phyloP scores from a whole-genome alignment of 2,329 filamentous ascomycete genomes.

The Stachybotrys elegans region DNA sequence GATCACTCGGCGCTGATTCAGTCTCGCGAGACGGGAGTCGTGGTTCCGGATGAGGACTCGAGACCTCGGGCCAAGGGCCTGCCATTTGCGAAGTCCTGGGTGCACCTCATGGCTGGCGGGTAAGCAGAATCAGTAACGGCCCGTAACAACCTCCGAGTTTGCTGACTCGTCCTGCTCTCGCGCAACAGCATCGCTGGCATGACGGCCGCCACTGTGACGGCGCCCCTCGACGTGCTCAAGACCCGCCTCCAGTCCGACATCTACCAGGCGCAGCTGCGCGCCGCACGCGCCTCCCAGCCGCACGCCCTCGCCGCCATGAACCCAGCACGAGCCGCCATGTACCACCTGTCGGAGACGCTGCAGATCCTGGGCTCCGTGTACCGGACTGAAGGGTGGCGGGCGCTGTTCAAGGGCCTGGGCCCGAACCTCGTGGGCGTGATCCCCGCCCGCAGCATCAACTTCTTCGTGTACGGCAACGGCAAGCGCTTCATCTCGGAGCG shows the following conservation, averaged over 20 bases:
- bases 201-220: conserved; percentile 87
- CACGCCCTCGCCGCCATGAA: conserved; percentile 46
- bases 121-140: conserved; percentile 51
- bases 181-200: conserved; percentile 71
- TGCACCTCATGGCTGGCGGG: conserved; percentile 89
- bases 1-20: conserved; percentile 42
- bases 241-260: conserved; percentile 92
- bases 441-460: conserved; percentile 86
- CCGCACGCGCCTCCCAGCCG: conserved; percentile 57
- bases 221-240: conserved; percentile 89
- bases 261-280: conserved; percentile 77
- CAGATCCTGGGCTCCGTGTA: conserved; percentile 81
- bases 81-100: conserved; percentile 73
- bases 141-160: too few relatives aligned
- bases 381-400: conserved; percentile 74
- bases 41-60: conserved; percentile 38
- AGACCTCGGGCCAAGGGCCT: conserved; percentile 31
- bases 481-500: conserved; percentile 75
- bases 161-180: too few relatives aligned
- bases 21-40: conserved; percentile 58
- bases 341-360: conserved; percentile 80
- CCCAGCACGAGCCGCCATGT: conserved; percentile 58
- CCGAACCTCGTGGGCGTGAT: conserved; percentile 88
- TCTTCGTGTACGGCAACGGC: conserved; percentile 88
- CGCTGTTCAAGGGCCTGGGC: conserved; percentile 87